Evolutionary conservation across 768 basidiomycete species (phyloP).

Genomic region (Lyophyllum atratum): DNA sequence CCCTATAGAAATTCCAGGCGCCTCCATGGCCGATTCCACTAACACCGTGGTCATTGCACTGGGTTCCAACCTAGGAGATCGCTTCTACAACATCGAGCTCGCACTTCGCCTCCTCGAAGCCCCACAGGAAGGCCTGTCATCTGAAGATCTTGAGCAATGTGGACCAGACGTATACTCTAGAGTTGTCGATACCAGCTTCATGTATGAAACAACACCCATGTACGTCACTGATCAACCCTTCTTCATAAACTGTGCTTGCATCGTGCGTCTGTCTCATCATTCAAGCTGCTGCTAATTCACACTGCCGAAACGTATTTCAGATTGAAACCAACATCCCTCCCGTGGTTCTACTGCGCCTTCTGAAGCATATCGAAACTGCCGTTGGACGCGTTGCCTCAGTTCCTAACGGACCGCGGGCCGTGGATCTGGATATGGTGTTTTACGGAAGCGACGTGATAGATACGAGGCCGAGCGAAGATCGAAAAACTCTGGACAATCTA

Average conservation of each 20-base stretch:
- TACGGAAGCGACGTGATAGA: slow-evolving; percentile 68
- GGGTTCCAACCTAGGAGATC: slow-evolving; percentile 90
- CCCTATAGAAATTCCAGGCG: background rate
- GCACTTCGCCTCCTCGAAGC: slow-evolving; percentile 74
- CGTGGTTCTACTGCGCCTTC: slow-evolving; percentile 50
- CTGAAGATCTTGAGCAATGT: slow-evolving; percentile 13
- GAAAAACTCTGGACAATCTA: slow-evolving; percentile 49
- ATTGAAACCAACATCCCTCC: slow-evolving; percentile 75
- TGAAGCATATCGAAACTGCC: slow-evolving; percentile 72
- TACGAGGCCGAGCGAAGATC: slow-evolving; percentile 44
- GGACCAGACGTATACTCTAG: slow-evolving; percentile 26
- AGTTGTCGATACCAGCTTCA: slow-evolving; percentile 78
- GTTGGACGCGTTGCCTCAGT: slow-evolving; percentile 82
- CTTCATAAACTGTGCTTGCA: slow-evolving; percentile 90
- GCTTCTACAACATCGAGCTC: slow-evolving; percentile 77
- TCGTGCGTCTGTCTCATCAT: slow-evolving; percentile 52
- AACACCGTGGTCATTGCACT: slow-evolving; percentile 66
- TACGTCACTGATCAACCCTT: slow-evolving; percentile 88
- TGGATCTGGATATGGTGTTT: slow-evolving; percentile 87
- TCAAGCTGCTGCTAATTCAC: background rate
- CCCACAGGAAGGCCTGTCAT: slow-evolving; percentile 32
- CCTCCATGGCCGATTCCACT: background rate
- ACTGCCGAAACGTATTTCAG: slow-evolving; percentile 38
- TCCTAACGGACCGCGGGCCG: slow-evolving; percentile 83
- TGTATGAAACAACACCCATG: slow-evolving; percentile 96